Percentiles rank a stretch among this genome's conserved stretches.
Evolutionary conservation across 2,329 filamentous ascomycete genomes (phyloP).

Genomic region (Alternaria viburni): DNA sequence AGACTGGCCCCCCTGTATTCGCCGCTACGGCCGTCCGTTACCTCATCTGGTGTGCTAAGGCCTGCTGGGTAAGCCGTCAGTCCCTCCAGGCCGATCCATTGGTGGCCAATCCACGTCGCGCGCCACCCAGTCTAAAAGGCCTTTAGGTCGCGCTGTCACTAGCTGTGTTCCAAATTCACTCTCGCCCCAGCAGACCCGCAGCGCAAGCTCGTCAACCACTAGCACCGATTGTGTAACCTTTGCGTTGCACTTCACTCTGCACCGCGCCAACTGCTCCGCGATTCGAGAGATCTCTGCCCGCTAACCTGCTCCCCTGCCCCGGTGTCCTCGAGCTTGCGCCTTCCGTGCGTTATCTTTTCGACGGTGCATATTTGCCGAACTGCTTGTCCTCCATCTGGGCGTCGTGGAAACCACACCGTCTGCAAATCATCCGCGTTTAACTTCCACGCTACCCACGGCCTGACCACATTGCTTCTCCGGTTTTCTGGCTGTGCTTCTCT

Average conservation of each 20-base stretch:
- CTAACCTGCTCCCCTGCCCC: slow-evolving; percentile 34
- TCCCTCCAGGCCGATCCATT: slow-evolving; percentile 36
- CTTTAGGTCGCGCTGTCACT: slow-evolving; percentile 39
- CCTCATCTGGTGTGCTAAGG: slow-evolving; percentile 47
- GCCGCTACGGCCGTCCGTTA: slow-evolving; percentile 42
- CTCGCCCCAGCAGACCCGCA: slow-evolving; percentile 29
- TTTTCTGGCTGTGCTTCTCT: slow-evolving; percentile 45
- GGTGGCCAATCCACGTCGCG: slow-evolving; percentile 46
- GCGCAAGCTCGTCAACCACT: slow-evolving; percentile 40
- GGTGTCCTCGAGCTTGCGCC: slow-evolving; percentile 43
- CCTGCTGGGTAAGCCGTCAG: slow-evolving; percentile 38
- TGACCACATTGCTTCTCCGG: slow-evolving; percentile 45
- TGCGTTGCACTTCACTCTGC: slow-evolving; percentile 43
- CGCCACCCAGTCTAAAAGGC: slow-evolving; percentile 38
- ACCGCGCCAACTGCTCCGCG: slow-evolving; percentile 44
- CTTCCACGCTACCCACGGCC: slow-evolving; percentile 51
- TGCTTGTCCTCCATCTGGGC: slow-evolving; percentile 46
- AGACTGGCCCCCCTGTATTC: slow-evolving; percentile 18
- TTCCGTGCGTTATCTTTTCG: slow-evolving; percentile 48
- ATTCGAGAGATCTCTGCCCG: slow-evolving; percentile 39
- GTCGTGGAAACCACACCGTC: slow-evolving; percentile 48
- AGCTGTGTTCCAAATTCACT: slow-evolving; percentile 42
- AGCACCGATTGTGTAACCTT: slow-evolving; percentile 45
- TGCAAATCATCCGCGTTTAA: slow-evolving; percentile 59
- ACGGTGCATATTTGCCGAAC: slow-evolving; percentile 51